Base-by-base conservation (phyloP, 352 stramenopile species). In the Phytopythium sindhum region DNA sequence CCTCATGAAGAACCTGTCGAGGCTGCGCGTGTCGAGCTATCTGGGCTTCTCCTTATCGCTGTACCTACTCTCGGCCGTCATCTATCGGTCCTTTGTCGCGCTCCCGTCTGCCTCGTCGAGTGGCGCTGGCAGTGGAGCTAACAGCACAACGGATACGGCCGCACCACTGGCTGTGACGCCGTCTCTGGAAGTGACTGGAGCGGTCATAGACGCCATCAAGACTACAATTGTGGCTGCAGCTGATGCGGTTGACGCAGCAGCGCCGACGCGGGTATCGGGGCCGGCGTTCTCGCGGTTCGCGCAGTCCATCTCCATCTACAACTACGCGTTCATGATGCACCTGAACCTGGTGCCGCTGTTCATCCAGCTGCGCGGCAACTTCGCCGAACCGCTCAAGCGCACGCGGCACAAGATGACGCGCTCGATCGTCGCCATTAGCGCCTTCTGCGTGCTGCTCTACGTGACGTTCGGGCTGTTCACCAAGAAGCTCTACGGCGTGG, bases 251-350 rank as follows among this genome's bases (percentile, higher is more conserved):
- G 60, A 61, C 2, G 50, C 57, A n/a, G 29, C 52, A 26, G 15
- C 69, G 21, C 65, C 72, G n/a, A 84, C 73, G 33, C 41, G 73
- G 12, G 67, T 84, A 12, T 44, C 58, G 4, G 79, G 74, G 15
- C 68, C 70, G 2, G 21, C 53, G 0, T 72, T 88, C 29, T 79
- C 72, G 14, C 81, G 80, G 10, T 74, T 81, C 50, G 61, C 79
- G 17, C 79, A 89, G 60, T 67, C 77, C 4, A 67, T 90, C 45
- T 90, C 81, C 24, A 88, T 94, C 68, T 92, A 86, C 75, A 92
- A 85, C 62, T 92, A 89, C 62, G 81, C 81, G n/a, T 94, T 92
- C 68, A 90, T 92, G 81, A 88, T 90, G 78, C 85, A 94, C 28
- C 60, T 94, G 61, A 94, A 94, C 64, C 65, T 94, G 19, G 63